Evolutionary conservation across 805 yeast species (phyloP), one percentile per base, ranked within the genome.

Genomic region (Dipodascus albidus): DNA sequence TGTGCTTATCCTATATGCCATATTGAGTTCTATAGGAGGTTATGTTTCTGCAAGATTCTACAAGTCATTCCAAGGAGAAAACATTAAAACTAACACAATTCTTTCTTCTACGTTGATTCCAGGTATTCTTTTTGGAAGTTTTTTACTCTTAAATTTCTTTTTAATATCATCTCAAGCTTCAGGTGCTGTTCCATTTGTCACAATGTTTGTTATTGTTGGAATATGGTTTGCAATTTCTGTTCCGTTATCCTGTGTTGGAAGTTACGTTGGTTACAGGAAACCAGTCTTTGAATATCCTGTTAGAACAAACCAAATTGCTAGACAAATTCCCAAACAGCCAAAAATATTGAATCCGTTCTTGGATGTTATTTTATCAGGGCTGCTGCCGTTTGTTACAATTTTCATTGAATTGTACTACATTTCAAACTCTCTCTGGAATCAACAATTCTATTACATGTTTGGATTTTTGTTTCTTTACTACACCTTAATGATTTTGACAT

Each of bases 361-460:
- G 22, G 77, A 84, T 53, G 72, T 89, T 62, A 64, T 87, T 47
- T 75, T 87, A 57, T 85, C 95, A 1, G 98, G 98, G 57, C 78
- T 91, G 55, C 82, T 91, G 77, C 97, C 98, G 63, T 89, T 91
- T 65, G 95, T 96, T 8, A 84, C 96, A 20, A 85, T 93, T 65
- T 89, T 96, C 22, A 91, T 93, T 54, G 97, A 93, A 72, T 79
- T 93, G 79, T 90, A 88, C 70, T 91, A 89, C 72, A 86, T 93
- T 62, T 83, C 87, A 72, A 79, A 87, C 52, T 87, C 96, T 31
- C 71, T 91, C 59, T 91, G 99, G 99, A 87, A 86, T 70, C 89
- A 87, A 76, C 80, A 87, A 67, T 83, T 90, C 59, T 93, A 80
- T 74, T 93, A 90, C 76, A 91, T 93, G 98, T 93, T 93, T 75